A percentile compares a stretch with the other conserved stretches of the same genome.
Conservation (phyloP, 2,329 filamentous ascomycete genomes). For the Colletotrichum sp. region DNA sequence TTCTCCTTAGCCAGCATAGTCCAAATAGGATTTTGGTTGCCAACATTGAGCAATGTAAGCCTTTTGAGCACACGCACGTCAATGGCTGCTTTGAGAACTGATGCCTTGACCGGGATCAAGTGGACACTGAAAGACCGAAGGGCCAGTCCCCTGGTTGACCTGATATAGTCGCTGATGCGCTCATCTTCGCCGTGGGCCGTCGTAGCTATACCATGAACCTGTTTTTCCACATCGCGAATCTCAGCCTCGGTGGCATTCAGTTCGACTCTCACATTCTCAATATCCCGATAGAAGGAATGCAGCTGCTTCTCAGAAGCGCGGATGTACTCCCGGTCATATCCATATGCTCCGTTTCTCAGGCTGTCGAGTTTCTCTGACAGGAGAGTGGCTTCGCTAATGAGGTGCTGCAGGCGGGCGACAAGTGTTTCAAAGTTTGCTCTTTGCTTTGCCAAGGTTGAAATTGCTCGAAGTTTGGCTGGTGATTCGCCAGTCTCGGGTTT, state of each 20-base stretch:
- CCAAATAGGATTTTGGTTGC: conserved; percentile 66
- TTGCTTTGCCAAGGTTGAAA: conserved; percentile 30
- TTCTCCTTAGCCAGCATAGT: conserved; percentile 60
- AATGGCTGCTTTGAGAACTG: conserved; percentile 59
- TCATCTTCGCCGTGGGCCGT: conserved; percentile 25
- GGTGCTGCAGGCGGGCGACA: conserved; percentile 33
- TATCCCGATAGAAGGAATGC: conserved; percentile 31
- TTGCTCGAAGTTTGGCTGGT: background rate
- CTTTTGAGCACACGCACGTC: conserved; percentile 61
- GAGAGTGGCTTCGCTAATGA: conserved; percentile 32
- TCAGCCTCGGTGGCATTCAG: conserved; percentile 41
- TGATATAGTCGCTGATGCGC: conserved; percentile 56
- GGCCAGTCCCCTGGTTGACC: conserved; percentile 61
- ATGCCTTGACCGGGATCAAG: conserved; percentile 64
- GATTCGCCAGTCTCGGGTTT: conserved; percentile 12
- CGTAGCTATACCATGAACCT: conserved; percentile 10
- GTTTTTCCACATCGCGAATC: conserved; percentile 35
- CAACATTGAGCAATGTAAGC: conserved; percentile 68
- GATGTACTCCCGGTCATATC: conserved; percentile 23
- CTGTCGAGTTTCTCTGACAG: conserved; percentile 34
- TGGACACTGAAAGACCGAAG: conserved; percentile 61
- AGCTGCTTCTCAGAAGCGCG: conserved; percentile 32
- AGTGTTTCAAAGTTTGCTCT: conserved; percentile 37
- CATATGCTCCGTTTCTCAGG: conserved; percentile 21
- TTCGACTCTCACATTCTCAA: conserved; percentile 37